phyloP scores from a whole-genome alignment of 495 filamentous ascomycete species.

The Xylaria palmicola region DNA sequence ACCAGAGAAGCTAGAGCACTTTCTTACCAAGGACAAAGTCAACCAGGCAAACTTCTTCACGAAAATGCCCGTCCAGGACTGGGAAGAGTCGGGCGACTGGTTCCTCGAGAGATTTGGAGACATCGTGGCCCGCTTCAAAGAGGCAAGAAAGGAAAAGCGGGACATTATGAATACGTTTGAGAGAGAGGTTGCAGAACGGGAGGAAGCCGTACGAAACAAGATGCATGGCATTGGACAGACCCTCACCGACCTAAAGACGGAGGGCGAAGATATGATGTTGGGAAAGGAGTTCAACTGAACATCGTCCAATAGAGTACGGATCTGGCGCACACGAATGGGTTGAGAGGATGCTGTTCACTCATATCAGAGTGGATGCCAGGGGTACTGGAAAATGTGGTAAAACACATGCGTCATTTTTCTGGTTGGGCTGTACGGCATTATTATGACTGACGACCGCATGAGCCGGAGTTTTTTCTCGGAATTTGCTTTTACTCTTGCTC shows the following conservation, averaged over 20 bases:
- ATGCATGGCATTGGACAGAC: slow-evolving; percentile 53
- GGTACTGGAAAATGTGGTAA: neutral
- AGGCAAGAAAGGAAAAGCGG: slow-evolving; percentile 63
- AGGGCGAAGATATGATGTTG: slow-evolving; percentile 57
- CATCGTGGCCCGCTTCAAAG: slow-evolving; percentile 62
- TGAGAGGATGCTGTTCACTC: neutral
- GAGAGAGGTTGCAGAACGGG: slow-evolving; percentile 56
- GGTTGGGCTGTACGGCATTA: slow-evolving; percentile 3
- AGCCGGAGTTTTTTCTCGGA: slow-evolving; percentile 14
- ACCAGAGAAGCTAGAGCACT: slow-evolving; percentile 45
- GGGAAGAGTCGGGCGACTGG: slow-evolving; percentile 82
- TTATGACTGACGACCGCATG: slow-evolving; percentile 18
- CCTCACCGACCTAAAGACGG: slow-evolving; percentile 52
- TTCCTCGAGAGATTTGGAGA: slow-evolving; percentile 67
- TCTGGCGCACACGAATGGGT: slow-evolving; percentile 3
- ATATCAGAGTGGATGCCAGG: neutral
- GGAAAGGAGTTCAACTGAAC: slow-evolving; percentile 47
- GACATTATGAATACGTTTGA: slow-evolving; percentile 66
- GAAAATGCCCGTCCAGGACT: slow-evolving; percentile 65
- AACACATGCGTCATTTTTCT: slow-evolving; percentile 1
- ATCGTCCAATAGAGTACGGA: neutral
- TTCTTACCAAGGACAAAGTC: slow-evolving; percentile 34
- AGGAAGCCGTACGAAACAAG: slow-evolving; percentile 53
- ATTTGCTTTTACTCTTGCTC: neutral
- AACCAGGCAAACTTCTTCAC: slow-evolving; percentile 64